Conservation (phyloP, 441 rosid species). For the Brassica hybrid region DNA sequence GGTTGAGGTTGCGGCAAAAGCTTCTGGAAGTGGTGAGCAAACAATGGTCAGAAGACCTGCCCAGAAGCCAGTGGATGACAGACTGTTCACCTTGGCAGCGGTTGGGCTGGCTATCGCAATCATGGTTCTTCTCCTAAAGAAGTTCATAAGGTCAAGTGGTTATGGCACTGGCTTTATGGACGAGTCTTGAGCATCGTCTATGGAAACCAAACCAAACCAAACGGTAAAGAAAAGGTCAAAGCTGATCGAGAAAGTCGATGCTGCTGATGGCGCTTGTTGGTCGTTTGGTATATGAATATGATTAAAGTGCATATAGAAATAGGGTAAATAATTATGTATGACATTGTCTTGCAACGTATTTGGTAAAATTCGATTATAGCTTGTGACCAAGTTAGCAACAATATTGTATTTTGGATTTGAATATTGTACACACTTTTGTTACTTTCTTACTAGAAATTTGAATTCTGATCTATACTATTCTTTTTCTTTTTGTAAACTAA, state of each 20-base stretch:
- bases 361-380: constrained; percentile 24
- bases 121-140: constrained; percentile 83
- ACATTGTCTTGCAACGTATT: constrained; percentile 34
- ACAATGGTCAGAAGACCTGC: constrained; percentile 43
- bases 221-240: constrained; percentile 4
- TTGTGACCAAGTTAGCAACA: constrained; percentile 27
- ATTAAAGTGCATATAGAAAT: constrained; percentile 31
- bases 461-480: neutral
- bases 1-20: constrained; percentile 42
- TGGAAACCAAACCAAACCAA: constrained; percentile 1
- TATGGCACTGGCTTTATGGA: constrained; percentile 82
- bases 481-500: too few species aligned
- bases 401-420: constrained; percentile 30
- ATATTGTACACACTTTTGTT: neutral
- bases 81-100: constrained; percentile 81
- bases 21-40: constrained; percentile 48
- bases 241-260: constrained; percentile 18
- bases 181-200: constrained; percentile 52
- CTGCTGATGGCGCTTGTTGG: constrained; percentile 16
- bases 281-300: constrained; percentile 26
- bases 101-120: constrained; percentile 88
- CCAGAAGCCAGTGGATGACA: constrained; percentile 78
- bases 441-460: constrained; percentile 5
- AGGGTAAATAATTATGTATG: constrained; percentile 39
- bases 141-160: constrained; percentile 79